Evolutionary conservation across 2,329 filamentous ascomycete genomes (phyloP).

Genomic region (Daldinia sp.): DNA sequence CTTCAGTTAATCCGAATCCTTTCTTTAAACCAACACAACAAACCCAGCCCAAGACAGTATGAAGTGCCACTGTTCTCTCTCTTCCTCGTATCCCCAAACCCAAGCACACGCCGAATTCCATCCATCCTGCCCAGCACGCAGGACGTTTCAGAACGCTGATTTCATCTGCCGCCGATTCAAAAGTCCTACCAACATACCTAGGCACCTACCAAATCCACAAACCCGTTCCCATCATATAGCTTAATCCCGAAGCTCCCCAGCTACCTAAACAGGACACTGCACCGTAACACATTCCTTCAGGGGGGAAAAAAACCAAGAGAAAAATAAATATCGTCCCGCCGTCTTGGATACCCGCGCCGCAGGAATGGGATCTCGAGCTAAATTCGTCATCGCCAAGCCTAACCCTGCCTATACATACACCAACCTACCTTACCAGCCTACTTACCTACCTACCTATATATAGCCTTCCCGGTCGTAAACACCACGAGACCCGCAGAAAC

Average conservation of each 20-base stretch:
- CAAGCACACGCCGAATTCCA: neutral
- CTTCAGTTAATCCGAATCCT: too few species aligned
- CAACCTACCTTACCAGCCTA: too few species aligned
- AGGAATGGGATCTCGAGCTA: neutral
- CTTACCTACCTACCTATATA: neutral
- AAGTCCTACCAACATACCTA: neutral
- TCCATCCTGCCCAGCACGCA: too few species aligned
- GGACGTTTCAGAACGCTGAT: neutral
- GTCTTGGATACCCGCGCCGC: neutral
- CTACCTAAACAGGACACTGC: neutral
- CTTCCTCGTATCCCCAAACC: neutral
- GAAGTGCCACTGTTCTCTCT: too few species aligned
- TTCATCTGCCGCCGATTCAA: neutral
- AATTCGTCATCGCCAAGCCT: neutral
- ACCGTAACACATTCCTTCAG: neutral
- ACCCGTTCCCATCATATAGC: neutral
- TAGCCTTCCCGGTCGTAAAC: neutral
- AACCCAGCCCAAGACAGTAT: too few species aligned
- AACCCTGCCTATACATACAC: too few species aligned
- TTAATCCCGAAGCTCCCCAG: too few species aligned
- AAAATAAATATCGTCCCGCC: too few species aligned
- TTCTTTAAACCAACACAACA: too few species aligned
- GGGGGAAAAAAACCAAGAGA: too few species aligned
- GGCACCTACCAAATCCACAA: neutral
- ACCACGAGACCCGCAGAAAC: neutral